These are phyloP conservation scores for Colletotrichum aenigma DNA, from an alignment of 2,329 filamentous ascomycete genomes.

Conservation along the genomic window DNA sequence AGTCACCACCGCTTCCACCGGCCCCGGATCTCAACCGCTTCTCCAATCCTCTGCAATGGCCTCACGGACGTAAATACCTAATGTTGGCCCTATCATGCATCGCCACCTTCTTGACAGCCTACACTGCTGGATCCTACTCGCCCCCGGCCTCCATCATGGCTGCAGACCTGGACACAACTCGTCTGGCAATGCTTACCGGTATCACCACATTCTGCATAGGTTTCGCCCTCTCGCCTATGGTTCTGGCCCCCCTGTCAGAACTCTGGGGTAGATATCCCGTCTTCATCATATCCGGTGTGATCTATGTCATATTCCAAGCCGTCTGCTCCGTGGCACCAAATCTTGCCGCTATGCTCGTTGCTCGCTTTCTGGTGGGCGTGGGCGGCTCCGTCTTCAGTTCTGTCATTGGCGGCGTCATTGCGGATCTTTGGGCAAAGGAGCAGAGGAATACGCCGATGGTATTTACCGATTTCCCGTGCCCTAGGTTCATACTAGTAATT, in stretches of 20 bases:
- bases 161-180: slow-evolving; percentile 66
- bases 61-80: slow-evolving; percentile 68
- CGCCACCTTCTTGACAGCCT: slow-evolving; percentile 79
- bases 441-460: slow-evolving; percentile 86
- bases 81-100: slow-evolving; percentile 76
- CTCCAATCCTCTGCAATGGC: slow-evolving; percentile 76
- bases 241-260: slow-evolving; percentile 85
- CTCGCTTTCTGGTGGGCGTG: slow-evolving; percentile 78
- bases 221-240: slow-evolving; percentile 85
- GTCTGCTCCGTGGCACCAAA: slow-evolving; percentile 74
- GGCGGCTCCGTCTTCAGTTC: slow-evolving; percentile 82
- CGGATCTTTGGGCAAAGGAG: slow-evolving; percentile 80
- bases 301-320: slow-evolving; percentile 75
- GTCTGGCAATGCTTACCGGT: slow-evolving; percentile 71
- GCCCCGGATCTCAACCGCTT: slow-evolving; percentile 71
- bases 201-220: slow-evolving; percentile 84
- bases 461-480: background rate
- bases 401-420: slow-evolving; percentile 91
- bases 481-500: background rate
- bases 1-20: slow-evolving; percentile 49
- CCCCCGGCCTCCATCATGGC: slow-evolving; percentile 71
- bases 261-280: slow-evolving; percentile 86
- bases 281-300: slow-evolving; percentile 73
- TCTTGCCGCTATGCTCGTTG: slow-evolving; percentile 75
- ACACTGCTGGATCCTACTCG: slow-evolving; percentile 80